A percentile compares a stretch with the other conserved stretches of the same genome.
Evolutionary conservation across 352 stramenopile species (phyloP).

Genomic region (Blastocystis hominis): DNA sequence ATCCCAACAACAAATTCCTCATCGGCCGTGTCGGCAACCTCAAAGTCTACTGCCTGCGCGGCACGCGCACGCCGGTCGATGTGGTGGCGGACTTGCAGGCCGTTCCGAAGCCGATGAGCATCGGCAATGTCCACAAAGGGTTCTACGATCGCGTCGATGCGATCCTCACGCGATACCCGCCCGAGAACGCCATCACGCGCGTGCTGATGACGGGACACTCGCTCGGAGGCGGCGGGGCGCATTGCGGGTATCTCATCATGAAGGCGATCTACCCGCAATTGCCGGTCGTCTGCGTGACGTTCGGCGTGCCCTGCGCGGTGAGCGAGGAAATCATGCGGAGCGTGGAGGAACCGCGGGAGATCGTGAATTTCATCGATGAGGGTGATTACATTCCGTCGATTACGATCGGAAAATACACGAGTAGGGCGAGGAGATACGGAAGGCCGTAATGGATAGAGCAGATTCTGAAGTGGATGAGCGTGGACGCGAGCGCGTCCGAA

Average conservation of each 20-base stretch:
- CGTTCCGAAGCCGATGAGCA: constrained; percentile 13
- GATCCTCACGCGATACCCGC: background rate
- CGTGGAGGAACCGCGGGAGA: constrained; percentile 33
- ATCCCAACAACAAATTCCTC: constrained; percentile 21
- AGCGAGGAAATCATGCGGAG: background rate
- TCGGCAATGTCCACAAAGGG: constrained; percentile 25
- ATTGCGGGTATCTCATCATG: constrained; percentile 34
- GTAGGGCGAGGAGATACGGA: background rate
- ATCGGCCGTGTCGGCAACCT: background rate
- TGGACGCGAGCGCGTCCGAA: background rate
- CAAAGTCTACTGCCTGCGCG: constrained; percentile 23
- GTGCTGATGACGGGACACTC: constrained; percentile 40
- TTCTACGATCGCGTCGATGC: constrained; percentile 36
- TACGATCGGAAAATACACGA: constrained; percentile 54
- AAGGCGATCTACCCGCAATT: constrained; percentile 24
- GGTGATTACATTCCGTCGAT: constrained; percentile 46
- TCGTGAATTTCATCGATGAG: constrained; percentile 54
- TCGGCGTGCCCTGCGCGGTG: constrained; percentile 33
- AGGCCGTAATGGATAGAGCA: background rate
- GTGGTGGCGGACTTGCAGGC: constrained; percentile 17
- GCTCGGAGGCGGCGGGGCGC: constrained; percentile 9
- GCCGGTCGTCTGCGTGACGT: constrained; percentile 42
- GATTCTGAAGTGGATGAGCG: constrained; percentile 15
- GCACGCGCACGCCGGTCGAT: background rate
- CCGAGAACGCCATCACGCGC: background rate